Evolutionary conservation across 306 rosid genomes (phyloP).

Genomic region (Acacia confusa): DNA sequence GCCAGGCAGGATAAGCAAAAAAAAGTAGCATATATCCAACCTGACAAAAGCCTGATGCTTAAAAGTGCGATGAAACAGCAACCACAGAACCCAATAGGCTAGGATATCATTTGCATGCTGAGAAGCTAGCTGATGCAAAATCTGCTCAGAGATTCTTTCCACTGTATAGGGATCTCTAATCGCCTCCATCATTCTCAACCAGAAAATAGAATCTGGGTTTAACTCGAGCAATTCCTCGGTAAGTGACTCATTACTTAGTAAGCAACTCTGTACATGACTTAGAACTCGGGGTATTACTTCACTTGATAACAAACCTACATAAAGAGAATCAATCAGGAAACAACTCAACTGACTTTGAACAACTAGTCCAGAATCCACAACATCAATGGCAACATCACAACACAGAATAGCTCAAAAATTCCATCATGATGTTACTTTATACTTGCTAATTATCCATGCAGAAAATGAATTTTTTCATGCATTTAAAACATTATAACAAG

Average conservation of each 20-base stretch:
- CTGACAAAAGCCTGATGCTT: slow-evolving; percentile 62
- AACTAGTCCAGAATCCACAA: slow-evolving; percentile 27
- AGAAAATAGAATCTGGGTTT: slow-evolving; percentile 55
- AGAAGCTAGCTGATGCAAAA: slow-evolving; percentile 68
- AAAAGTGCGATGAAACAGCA: slow-evolving; percentile 57
- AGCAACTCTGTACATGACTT: slow-evolving; percentile 51
- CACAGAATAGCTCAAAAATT: slow-evolving; percentile 7
- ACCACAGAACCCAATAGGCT: slow-evolving; percentile 91
- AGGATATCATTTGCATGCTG: slow-evolving; percentile 63
- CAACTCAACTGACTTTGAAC: slow-evolving; percentile 17
- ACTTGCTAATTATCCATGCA: background rate
- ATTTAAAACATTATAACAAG: slow-evolving; percentile 19
- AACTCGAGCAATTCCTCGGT: slow-evolving; percentile 47
- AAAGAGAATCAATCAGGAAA: slow-evolving; percentile 35
- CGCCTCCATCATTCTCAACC: slow-evolving; percentile 75
- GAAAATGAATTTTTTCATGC: background rate
- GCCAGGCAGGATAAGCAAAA: background rate
- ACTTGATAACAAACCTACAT: slow-evolving; percentile 65
- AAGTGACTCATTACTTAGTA: slow-evolving; percentile 43
- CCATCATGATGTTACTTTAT: background rate
- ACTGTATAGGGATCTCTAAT: slow-evolving; percentile 65
- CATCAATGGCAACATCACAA: background rate
- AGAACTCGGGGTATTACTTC: slow-evolving; percentile 58
- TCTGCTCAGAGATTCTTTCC: slow-evolving; percentile 85
- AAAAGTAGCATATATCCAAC: slow-evolving; percentile 41